Base-by-base conservation (phyloP, 805 yeast species). In the Saccharomycopsis microspora region DNA sequence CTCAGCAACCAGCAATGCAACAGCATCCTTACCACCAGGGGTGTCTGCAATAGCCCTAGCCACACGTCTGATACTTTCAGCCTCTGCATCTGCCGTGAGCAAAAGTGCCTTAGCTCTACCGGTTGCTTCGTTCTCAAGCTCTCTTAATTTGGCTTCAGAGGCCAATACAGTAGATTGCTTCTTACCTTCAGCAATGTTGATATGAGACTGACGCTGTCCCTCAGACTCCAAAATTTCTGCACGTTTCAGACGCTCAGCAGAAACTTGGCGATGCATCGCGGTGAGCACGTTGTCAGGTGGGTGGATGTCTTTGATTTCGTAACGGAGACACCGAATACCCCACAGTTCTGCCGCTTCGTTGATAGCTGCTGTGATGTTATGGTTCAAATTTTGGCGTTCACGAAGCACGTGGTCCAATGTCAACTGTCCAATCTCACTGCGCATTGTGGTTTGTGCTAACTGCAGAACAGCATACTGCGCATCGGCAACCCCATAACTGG, bases 191-290 rank as follows among this genome's bases (percentile, higher is more conserved):
- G 93, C 88, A 52, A 81, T 78, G 60, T 86, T 86, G 61, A 86
- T 85, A 43, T 76, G 82, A 35, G 86, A 71, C 60, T 82, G 87
- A 60, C 88, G 75, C 46, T 75, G 76, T 63, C 95, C 95, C 65
- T 85, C 95, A 41, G 87, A 78, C 58, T 85, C 95, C 59, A 85
- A 72, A 55, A 85, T 85, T 62, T 85, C 90, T 2, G 95, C 95
- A 52, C 95, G 71, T 62, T 86, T 86, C 45, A 88, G 79, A 56
- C 95, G 70, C 63, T 86, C 95, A 41, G 94, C 93, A 50, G 82
- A 75, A 29, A 86, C 95, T 64, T 84, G 95, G 60, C 90, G 76
- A 64, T 85, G 95, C 95, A 85, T 86, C 31, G 95, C 93, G 57
- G 82, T 89, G 57, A 85, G 74, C 7, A 85, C 95, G 56, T 84